Percentiles rank a stretch among this genome's conserved stretches.
These are phyloP conservation scores for Diutina pseudorugosa DNA, from an alignment of 1,139 yeast species.

Conservation along the genomic window DNA sequence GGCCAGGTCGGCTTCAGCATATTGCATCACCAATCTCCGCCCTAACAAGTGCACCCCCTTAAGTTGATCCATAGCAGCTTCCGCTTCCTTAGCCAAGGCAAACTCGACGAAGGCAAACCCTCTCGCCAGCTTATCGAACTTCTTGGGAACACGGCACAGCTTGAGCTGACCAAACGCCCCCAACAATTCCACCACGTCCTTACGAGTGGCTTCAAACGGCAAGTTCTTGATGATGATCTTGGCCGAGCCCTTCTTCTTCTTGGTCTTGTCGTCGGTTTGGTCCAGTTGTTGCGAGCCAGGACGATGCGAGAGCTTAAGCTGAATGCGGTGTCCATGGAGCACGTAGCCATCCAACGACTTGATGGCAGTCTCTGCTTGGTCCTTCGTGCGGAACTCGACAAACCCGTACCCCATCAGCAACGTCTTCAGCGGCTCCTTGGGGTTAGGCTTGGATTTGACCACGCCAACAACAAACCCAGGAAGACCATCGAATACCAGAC, in stretches of 20 bases:
- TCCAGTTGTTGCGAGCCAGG: conserved; percentile 21
- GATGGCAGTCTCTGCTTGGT: conserved; percentile 70
- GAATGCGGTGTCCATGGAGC: conserved; percentile 83
- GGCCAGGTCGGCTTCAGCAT: conserved; percentile 70
- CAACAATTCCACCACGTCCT: conserved; percentile 81
- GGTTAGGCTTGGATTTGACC: conserved; percentile 81
- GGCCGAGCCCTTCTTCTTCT: conserved; percentile 28
- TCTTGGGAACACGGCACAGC: conserved; percentile 92
- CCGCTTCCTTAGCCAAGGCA: conserved; percentile 81
- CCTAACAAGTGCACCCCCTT: conserved; percentile 96
- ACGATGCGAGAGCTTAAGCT: conserved; percentile 79
- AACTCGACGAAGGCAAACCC: conserved; percentile 98
- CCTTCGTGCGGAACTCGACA: conserved; percentile 73
- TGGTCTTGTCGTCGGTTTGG: conserved; percentile 18
- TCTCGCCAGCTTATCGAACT: conserved; percentile 87
- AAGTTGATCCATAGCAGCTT: conserved; percentile 85
- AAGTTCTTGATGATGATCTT: conserved; percentile 91
- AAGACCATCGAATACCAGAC: conserved; percentile 51
- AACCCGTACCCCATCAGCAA: conserved; percentile 97
- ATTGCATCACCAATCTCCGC: conserved; percentile 90
- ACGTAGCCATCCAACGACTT: conserved; percentile 63
- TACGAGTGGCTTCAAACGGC: conserved; percentile 92
- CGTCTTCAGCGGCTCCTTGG: conserved; percentile 50
- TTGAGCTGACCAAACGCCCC: conserved; percentile 91
- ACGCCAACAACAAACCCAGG: conserved; percentile 77